Percentiles rank a stretch among this genome's conserved stretches.
Conservation (phyloP, 192 early-diverging fungal genomes). For the Thamnidium elegans region DNA sequence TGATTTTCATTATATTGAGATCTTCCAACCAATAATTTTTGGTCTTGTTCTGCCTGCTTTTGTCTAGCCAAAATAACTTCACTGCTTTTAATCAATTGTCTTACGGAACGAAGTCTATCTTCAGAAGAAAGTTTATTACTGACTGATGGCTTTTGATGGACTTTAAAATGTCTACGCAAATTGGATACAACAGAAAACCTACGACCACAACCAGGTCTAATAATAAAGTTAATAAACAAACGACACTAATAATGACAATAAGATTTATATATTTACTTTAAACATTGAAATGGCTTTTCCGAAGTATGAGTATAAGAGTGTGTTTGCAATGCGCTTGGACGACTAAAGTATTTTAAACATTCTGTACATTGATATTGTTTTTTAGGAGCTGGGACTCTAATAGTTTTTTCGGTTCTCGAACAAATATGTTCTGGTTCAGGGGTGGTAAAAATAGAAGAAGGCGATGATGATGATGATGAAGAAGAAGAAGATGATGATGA, state of each 20-base stretch:
- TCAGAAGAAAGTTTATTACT: slow-evolving; percentile 8
- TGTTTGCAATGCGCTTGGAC: slow-evolving; percentile 56
- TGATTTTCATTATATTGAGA: not conserved
- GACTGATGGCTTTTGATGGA: slow-evolving; percentile 31
- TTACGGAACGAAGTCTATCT: slow-evolving; percentile 10
- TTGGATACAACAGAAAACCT: slow-evolving; percentile 64
- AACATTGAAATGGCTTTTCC: slow-evolving; percentile 54
- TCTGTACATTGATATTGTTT: slow-evolving; percentile 47
- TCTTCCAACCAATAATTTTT: not conserved
- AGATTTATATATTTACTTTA: slow-evolving; percentile 12
- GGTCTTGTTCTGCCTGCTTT: too few species aligned
- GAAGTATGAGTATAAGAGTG: slow-evolving; percentile 60
- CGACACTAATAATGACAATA: too few species aligned
- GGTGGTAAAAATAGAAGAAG: too few species aligned
- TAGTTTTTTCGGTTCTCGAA: too few species aligned
- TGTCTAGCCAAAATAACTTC: too few species aligned
- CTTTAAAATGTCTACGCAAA: slow-evolving; percentile 54
- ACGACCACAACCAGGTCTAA: slow-evolving; percentile 45
- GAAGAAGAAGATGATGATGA: not conserved
- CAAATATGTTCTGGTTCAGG: too few species aligned
- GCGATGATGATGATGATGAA: not conserved
- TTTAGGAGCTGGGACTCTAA: not conserved
- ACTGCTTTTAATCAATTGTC: not conserved
- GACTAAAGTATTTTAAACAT: slow-evolving; percentile 51
- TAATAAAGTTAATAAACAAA: not conserved